These are phyloP conservation scores for Eucalyptus cloeziana DNA, from an alignment of 345 rosid species.

Conservation along the genomic window DNA sequence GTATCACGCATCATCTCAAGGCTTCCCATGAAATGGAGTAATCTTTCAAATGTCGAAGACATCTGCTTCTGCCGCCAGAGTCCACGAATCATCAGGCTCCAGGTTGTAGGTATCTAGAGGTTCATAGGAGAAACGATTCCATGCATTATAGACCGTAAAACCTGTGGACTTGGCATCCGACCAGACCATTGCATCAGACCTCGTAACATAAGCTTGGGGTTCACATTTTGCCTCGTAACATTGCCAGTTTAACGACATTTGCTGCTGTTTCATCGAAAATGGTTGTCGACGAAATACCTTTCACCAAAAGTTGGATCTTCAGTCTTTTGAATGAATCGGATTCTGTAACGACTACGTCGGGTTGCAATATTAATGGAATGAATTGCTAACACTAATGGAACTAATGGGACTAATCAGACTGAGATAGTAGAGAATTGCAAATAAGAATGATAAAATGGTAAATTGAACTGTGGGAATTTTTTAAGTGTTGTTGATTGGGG, in stretches of 20 bases:
- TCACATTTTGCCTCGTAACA: background rate
- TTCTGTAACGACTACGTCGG: fast-evolving
- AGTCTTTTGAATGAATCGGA: background rate
- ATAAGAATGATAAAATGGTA: background rate
- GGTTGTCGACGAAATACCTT: background rate
- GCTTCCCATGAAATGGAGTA: background rate
- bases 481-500: background rate
- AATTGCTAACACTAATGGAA: background rate
- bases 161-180: background rate
- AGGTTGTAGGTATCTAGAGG: background rate
- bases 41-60: background rate
- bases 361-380: too few relatives aligned
- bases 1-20: background rate
- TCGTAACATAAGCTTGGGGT: background rate
- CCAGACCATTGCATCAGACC: background rate
- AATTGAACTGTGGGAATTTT: background rate
- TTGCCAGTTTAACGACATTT: background rate
- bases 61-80: background rate
- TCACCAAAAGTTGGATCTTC: background rate
- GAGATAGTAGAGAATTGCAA: background rate
- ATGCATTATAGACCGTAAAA: background rate
- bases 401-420: too few relatives aligned
- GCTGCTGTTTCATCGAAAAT: too few relatives aligned
- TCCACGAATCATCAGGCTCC: background rate
- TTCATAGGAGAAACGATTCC: background rate